phyloP scores from a whole-genome alignment of 1,139 yeast genomes.

The Kurtzmaniella quercitrusa region DNA sequence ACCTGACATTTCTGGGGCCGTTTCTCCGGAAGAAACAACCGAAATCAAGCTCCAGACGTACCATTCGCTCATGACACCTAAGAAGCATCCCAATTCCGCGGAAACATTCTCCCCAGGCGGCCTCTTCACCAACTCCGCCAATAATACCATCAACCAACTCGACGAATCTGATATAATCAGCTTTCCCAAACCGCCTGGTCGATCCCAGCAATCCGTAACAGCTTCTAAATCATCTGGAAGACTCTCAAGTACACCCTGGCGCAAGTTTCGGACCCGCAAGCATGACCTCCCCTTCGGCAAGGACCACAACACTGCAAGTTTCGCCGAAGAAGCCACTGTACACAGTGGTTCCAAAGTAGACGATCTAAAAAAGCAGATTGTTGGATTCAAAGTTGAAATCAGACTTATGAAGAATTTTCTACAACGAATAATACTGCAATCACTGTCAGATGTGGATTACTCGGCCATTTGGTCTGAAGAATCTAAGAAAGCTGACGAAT shows the following conservation, averaged over 20 bases:
- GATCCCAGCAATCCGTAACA: not conserved
- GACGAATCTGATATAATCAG: not conserved
- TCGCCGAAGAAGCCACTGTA: not conserved
- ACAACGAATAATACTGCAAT: conserved; percentile 32
- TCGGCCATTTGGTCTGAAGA: conserved; percentile 9
- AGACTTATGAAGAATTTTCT: conserved; percentile 39
- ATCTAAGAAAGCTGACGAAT: conserved; percentile 8
- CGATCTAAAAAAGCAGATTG: conserved; percentile 35
- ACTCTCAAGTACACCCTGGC: conserved; percentile 24
- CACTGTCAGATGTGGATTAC: conserved; percentile 13
- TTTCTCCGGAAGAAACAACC: not conserved
- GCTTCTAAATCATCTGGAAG: not conserved
- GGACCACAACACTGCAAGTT: conserved; percentile 1
- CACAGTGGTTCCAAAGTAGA: conserved; percentile 16
- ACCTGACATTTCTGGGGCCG: conserved; percentile 12
- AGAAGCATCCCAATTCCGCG: not conserved
- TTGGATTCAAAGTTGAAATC: conserved; percentile 41
- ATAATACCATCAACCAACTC: not conserved
- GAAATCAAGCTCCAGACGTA: not conserved
- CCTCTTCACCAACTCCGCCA: not conserved
- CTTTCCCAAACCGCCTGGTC: not conserved
- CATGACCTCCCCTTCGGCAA: conserved; percentile 4
- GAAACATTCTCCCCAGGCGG: not conserved
- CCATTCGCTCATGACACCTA: not conserved
- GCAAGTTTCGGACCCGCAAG: conserved; percentile 24